Evolutionary conservation across 352 stramenopile species (phyloP).

Genomic region (Vaucheria bursata): DNA sequence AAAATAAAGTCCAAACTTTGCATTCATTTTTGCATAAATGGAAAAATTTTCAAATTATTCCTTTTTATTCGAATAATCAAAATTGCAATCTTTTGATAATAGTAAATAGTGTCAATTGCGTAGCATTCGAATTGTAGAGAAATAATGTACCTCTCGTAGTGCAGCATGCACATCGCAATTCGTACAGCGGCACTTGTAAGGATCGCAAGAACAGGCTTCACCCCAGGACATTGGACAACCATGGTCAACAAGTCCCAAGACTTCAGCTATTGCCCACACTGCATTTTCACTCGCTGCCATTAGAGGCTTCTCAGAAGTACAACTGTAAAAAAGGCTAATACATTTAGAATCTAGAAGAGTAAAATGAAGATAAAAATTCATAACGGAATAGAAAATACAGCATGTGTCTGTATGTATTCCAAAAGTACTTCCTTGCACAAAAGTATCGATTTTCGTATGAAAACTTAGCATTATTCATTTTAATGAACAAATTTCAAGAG

Average conservation of each 20-base stretch:
- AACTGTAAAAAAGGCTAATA: not conserved
- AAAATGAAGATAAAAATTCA: not conserved
- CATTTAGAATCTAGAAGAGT: not conserved
- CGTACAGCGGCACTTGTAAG: slow-evolving; percentile 18
- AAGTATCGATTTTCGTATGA: too few relatives aligned
- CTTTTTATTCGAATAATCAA: too few relatives aligned
- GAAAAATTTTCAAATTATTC: too few relatives aligned
- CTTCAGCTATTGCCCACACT: slow-evolving; percentile 38
- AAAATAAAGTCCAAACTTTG: too few relatives aligned
- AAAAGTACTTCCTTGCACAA: not conserved
- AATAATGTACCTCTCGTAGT: slow-evolving; percentile 1
- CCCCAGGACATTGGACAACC: slow-evolving; percentile 43
- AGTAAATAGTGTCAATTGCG: too few relatives aligned
- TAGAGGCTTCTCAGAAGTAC: slow-evolving; percentile 22
- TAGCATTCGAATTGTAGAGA: too few relatives aligned
- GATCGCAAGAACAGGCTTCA: slow-evolving; percentile 21
- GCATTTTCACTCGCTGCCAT: slow-evolving; percentile 20
- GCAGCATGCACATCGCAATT: slow-evolving; percentile 19
- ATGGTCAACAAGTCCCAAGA: slow-evolving; percentile 35
- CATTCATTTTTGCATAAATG: too few relatives aligned
- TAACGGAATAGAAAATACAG: not conserved
- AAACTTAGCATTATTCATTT: too few relatives aligned
- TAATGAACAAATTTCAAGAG: too few relatives aligned
- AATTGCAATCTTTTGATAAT: too few relatives aligned
- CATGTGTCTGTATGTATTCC: not conserved